phyloP scores from a whole-genome alignment of 2,329 filamentous ascomycete genomes.

The Chaetomium sp. region DNA sequence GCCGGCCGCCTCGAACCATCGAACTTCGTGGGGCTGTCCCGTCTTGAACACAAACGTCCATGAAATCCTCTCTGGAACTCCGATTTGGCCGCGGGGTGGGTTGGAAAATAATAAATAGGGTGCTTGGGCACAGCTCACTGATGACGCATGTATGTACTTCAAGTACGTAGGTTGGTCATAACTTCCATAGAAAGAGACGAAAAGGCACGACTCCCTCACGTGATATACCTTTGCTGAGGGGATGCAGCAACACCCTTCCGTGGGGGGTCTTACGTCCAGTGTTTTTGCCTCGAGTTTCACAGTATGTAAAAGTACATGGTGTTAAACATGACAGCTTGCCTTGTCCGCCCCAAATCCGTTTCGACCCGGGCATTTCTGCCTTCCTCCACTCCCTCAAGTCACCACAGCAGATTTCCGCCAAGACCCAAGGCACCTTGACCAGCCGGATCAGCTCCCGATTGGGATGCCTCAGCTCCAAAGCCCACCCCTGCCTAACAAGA shows the following conservation, averaged over 20 bases:
- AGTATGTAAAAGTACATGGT: not conserved
- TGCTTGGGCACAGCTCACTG: not conserved
- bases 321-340: not conserved
- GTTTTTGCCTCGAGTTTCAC: not conserved
- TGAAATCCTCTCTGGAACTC: not conserved
- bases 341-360: not conserved
- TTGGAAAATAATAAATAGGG: not conserved
- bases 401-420: constrained; percentile 1
- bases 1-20: constrained; percentile 2
- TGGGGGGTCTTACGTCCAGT: not conserved
- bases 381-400: not conserved
- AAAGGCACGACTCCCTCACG: not conserved
- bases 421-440: not conserved
- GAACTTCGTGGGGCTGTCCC: not conserved
- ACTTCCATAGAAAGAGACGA: not conserved
- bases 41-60: not conserved
- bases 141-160: not conserved
- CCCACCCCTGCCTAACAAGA: not conserved
- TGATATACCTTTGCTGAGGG: not conserved
- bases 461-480: not conserved
- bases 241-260: not conserved
- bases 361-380: not conserved
- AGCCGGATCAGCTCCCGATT: constrained; percentile 13
- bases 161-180: too few relatives aligned
- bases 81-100: not conserved